These are phyloP conservation scores for Micractinium sp. DNA, from an alignment of 139 green algal genomes.

Conservation along the genomic window DNA sequence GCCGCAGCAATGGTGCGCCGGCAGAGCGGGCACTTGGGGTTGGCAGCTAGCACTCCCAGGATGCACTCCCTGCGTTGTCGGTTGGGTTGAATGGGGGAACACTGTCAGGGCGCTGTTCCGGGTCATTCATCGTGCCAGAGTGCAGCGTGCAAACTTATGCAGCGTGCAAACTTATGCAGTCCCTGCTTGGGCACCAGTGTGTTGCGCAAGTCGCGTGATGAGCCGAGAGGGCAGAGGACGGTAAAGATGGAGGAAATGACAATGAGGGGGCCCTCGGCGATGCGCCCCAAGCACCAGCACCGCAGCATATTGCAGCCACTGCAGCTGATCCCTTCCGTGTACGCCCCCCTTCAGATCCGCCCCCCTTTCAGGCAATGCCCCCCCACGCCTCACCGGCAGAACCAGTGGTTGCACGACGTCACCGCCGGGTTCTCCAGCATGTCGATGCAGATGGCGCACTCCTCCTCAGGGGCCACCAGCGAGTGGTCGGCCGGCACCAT, in stretches of 20 bases:
- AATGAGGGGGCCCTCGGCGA: too few species aligned
- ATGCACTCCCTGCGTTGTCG: conserved; percentile 69
- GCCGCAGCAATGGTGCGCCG: conserved; percentile 29
- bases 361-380: background rate
- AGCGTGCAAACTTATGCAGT: too few species aligned
- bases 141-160: too few species aligned
- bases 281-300: too few species aligned
- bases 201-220: too few species aligned
- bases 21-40: conserved; percentile 63
- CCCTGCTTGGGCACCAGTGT: too few species aligned
- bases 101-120: too few species aligned
- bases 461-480: conserved; percentile 41
- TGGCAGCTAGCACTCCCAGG: conserved; percentile 28
- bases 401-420: conserved; percentile 77
- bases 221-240: too few species aligned
- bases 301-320: too few species aligned
- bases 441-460: conserved; percentile 77
- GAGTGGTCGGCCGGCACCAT: background rate
- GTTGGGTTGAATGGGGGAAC: background rate
- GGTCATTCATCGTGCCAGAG: too few species aligned
- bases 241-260: background rate
- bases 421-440: conserved; percentile 50
- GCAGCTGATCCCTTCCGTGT: too few species aligned
- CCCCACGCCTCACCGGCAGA: conserved; percentile 52
- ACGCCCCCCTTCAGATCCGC: too few species aligned